Conservation (phyloP, 164 flowering plant species). For the Akebia trifoliata region DNA sequence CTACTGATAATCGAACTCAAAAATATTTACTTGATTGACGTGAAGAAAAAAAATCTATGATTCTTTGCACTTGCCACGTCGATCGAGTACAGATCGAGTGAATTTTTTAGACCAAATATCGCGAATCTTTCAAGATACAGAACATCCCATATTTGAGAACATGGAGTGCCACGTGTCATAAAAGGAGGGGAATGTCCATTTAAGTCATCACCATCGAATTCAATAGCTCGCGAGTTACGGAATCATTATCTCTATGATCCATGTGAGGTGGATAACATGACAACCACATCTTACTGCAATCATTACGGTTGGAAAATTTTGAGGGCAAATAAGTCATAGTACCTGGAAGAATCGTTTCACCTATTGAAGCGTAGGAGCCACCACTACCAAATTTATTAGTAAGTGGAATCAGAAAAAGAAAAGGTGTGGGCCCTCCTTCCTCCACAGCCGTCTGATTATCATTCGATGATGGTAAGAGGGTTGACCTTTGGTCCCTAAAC, state of each 20-base stretch:
- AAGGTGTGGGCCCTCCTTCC: not conserved
- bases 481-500: not conserved
- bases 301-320: not conserved
- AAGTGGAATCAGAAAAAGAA: not conserved
- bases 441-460: slow-evolving; percentile 3
- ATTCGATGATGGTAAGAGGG: not conserved
- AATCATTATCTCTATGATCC: not conserved
- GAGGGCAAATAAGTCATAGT: not conserved
- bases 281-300: slow-evolving; percentile 7
- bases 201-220: not conserved
- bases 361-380: too few species aligned
- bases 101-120: too few species aligned
- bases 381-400: too few species aligned
- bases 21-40: too few species aligned
- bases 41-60: too few species aligned
- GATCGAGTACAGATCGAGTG: too few species aligned
- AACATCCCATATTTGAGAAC: too few species aligned
- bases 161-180: too few species aligned
- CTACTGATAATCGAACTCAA: too few species aligned
- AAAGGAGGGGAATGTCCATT: too few species aligned
- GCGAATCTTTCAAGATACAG: too few species aligned
- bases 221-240: not conserved
- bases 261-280: not conserved
- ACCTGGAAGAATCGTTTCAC: not conserved
- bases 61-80: too few species aligned